These are phyloP conservation scores for Basidiobolus meristosporus DNA, from an alignment of 371 early-diverging fungal genomes.

Conservation along the genomic window DNA sequence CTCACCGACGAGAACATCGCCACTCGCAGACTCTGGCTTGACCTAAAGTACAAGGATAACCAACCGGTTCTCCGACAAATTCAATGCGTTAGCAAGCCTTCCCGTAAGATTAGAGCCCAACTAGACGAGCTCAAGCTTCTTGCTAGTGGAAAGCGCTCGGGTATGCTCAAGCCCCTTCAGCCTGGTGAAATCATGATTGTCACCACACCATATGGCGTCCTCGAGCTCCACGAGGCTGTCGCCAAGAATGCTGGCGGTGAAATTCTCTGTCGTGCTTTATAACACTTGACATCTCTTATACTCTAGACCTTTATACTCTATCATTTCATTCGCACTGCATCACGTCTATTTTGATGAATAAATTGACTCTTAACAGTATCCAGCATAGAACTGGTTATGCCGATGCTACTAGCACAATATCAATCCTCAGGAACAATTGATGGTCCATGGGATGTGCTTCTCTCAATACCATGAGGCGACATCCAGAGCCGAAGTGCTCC, in stretches of 20 bases:
- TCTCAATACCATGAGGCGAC: too few species aligned
- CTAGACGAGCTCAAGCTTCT: slow-evolving; percentile 58
- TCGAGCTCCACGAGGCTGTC: slow-evolving; percentile 83
- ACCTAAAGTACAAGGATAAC: slow-evolving; percentile 80
- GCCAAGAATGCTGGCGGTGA: slow-evolving; percentile 73
- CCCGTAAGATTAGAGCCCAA: slow-evolving; percentile 57
- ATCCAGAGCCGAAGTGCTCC: too few species aligned
- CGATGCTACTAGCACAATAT: too few species aligned
- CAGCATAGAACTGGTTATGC: too few species aligned
- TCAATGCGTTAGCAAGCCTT: slow-evolving; percentile 61
- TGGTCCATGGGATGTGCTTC: too few species aligned
- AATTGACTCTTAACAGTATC: too few species aligned
- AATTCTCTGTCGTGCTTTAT: slow-evolving; percentile 53
- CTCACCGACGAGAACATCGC: slow-evolving; percentile 72
- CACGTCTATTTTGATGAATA: too few species aligned
- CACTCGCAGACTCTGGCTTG: slow-evolving; percentile 77
- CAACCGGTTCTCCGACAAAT: slow-evolving; percentile 55
- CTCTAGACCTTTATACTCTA: too few species aligned
- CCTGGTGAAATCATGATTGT: slow-evolving; percentile 86
- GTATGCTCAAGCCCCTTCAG: slow-evolving; percentile 56
- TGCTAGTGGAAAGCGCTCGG: slow-evolving; percentile 43
- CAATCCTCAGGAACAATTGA: too few species aligned
- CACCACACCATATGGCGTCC: slow-evolving; percentile 70
- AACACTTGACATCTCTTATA: too few species aligned
- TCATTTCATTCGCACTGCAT: too few species aligned